Evolutionary conservation across 1,139 yeast genomes (phyloP), one percentile per base, ranked within the genome.

Genomic region (Blastobotrys raffinosifermentans): DNA sequence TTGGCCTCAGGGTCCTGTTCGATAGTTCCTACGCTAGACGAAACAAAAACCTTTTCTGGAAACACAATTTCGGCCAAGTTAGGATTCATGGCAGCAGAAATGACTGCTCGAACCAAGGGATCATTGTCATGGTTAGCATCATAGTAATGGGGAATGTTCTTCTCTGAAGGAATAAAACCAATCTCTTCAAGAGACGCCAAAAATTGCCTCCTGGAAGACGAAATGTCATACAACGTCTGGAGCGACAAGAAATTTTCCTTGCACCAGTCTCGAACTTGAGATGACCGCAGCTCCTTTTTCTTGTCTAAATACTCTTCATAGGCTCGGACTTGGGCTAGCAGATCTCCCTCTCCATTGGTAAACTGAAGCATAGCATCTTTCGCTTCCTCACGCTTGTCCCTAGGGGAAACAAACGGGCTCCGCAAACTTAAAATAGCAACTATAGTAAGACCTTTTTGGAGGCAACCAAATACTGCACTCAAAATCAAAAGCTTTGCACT

Each of bases 21-120:
- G 34, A 91, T 70, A 0, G 96, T 73, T 22, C 98, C 98, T 2
- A 78, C 72, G 22, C 80, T 66, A 1, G 86, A 76, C 31, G 77
- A 73, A 37, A 77, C 66, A 55, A 66, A 91, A 50, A 82, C 84
- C 5, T 89, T 76, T 46, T 84, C 87, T 0, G 97, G 97, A 23
- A 77, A 66, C 48, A 81, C 86, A 3, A 86, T 84, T 43, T 87
- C 70, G 0, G 93, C 87, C 26, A 86, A 66, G 38, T 83, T 81
- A 0, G 97, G 97, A 50, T 80, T 82, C 51, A 80, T 75, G 0
- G 96, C 72, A 2, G 94, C 94, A 0, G 94, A 78, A 17, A 87
- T 62, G 1, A 89, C 69, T 0, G 94, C 75, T 26, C 78, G 68
- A 3, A 86, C 53, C 2, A 87, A 64, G 4, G 70, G 58, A 29